These are phyloP conservation scores for Thalia dealbata DNA, from an alignment of 176 grass and related monocot genomes.

Conservation along the genomic window DNA sequence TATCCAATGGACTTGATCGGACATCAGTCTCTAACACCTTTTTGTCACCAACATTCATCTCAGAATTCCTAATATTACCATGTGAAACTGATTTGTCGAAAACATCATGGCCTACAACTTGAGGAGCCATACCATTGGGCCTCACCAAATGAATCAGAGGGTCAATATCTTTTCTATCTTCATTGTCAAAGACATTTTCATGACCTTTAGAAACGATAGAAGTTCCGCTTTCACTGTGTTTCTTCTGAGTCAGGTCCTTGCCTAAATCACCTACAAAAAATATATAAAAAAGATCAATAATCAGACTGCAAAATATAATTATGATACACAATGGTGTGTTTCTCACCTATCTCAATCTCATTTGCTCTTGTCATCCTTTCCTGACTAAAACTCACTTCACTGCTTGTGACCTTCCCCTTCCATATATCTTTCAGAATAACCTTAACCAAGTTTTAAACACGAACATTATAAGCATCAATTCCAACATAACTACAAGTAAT, in stretches of 20 bases:
- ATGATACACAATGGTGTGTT: neutral
- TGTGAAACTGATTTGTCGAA: conserved; percentile 22
- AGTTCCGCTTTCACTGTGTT: neutral
- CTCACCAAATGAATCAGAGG: conserved; percentile 20
- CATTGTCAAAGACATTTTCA: conserved; percentile 15
- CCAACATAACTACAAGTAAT: neutral
- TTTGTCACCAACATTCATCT: conserved; percentile 16
- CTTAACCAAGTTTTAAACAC: conserved; percentile 24
- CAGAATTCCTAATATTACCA: conserved; percentile 12
- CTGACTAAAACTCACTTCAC: conserved; percentile 19
- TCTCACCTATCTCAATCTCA: conserved; percentile 37
- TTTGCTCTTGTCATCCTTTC: conserved; percentile 28
- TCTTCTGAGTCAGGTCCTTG: neutral
- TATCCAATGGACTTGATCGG: conserved; percentile 12
- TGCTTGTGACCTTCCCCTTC: conserved; percentile 61
- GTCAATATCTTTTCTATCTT: conserved; percentile 19
- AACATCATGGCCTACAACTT: conserved; percentile 36
- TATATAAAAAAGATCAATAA: neutral
- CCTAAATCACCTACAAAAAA: conserved; percentile 7
- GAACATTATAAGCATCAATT: neutral
- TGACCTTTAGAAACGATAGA: neutral
- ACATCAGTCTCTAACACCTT: conserved; percentile 9
- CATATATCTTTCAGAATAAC: conserved; percentile 76
- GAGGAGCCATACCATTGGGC: conserved; percentile 20
- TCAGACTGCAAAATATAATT: neutral